Evolutionary conservation across 805 yeast species (phyloP), one percentile per base, ranked within the genome.

Genomic region (Lipomyces starkeyi): DNA sequence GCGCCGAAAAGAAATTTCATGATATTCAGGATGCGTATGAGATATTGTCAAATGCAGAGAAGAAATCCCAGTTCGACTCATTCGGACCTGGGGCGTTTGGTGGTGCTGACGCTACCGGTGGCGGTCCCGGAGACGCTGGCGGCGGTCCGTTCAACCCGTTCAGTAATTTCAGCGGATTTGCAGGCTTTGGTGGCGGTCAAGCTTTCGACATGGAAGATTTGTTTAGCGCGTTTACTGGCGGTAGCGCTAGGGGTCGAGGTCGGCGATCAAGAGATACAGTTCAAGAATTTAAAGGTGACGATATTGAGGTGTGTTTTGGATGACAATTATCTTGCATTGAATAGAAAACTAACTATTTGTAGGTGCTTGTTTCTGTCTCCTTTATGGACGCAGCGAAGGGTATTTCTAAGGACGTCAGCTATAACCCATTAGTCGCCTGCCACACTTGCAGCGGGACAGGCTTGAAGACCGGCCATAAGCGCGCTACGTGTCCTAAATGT

Each of bases 1-100:
- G 86, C 22, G 95, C 98, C 0, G 97, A 94, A 74, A 86, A 87
- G 76, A 88, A 88, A 78, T 95, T 95, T 81, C 98, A 95, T 76
- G 91, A 91, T 75, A 86, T 95, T 72, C 98, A 94, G 77, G 95
- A 91, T 71, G 96, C 98, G 0, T 95, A 96, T 76, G 99, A 95
- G 79, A 86, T 95, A 49, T 83, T 95, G 75, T 88, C 92, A 58
- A 75, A 74, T 62, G 62, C 72, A 6, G 63, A 66, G n/a, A 71
- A 71, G 83, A 87, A 92, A 74, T 86, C 88, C 63, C 97, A 95
- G 76, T 95, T 87, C 75, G 99, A 95, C 77, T 96, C 91, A 75
- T 93, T 85, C 79, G 99, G 99, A 1, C 83, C 97, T 0, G 84
- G 93, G 11, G 97, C 95, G 0, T 92, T 92, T 76, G 91, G 87